Base-by-base conservation (phyloP, 2,329 filamentous ascomycete species). In the Cordyceps fumosorosea region DNA sequence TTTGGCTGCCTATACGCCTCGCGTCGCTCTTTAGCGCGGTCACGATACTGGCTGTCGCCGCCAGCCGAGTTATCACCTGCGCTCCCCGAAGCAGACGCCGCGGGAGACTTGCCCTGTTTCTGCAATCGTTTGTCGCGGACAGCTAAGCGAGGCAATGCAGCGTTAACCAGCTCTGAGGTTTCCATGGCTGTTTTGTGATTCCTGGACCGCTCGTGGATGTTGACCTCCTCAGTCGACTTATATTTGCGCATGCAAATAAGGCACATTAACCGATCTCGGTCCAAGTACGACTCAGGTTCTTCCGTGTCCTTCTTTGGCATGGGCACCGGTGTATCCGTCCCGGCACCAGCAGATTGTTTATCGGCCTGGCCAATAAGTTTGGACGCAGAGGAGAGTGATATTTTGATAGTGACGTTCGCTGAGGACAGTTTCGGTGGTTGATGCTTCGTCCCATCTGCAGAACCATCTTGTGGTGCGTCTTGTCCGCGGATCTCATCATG, bases 11-110 rank as follows among this genome's bases (percentile, higher is more conserved):
- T 84, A 69, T 85, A 86, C 1, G 81, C 83, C 63, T 83, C 73
- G 8, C 88, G 81, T 20, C 88, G 81, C 71, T 90, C 87, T 67
- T 83, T 86, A 6, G 88, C 88, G 40, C 88, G 80, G 69, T 91
- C 88, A 26, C 85, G 81, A 69, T 88, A 89, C 66, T 78, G 77
- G 63, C 67, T 68, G 48, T 69, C 48, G 8, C 54, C 47, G 20
- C 71, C 67, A 56, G 55, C 63, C 22, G 64, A 66, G 34, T 11
- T 69, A 69, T 12, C 69, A 67, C 8, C 60, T 24, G 67, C 66
- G 12, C 70, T 60, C 7, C 40, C 57, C 12, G 50, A 18, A 37
- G 34, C 50, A 14, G 37, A 11, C 18, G 18, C 67, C 2, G 62
- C 67, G 45, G 60, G 53, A 8, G 52, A 64, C 57, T 58, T 64